Base-by-base conservation (phyloP, 345 rosid species). In the Aegle marmelos region DNA sequence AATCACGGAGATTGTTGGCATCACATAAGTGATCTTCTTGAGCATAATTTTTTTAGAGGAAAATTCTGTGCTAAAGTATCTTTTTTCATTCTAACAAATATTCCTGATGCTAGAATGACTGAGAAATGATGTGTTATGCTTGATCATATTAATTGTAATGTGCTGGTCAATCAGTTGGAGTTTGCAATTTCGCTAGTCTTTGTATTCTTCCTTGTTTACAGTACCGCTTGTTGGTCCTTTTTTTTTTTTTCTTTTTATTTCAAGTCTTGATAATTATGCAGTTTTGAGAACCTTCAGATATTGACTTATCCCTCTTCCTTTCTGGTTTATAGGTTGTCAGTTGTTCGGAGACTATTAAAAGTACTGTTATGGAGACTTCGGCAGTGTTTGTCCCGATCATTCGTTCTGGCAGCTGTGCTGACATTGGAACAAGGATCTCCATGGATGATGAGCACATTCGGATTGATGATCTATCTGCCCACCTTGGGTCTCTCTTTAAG, bases 401-500 rank as follows among this genome's bases (percentile, higher is more conserved):
- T 50, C 91, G 94, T 4, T 94, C 97, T 59, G 98, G 98, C 9
- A 89, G 98, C 87, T 87, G 77, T 75, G 83, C 91, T 2, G 94
- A 88, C 74, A 91, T 89, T 22, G 98, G 98, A 57, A 30, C 80
- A 2, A 85, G 95, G 76, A 64, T 7, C 24, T 91, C 92, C 69
- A 92, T 95, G 98, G 98, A 95, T 14, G 98, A 95, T 57, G 98
- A 93, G 57, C 95, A 95, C 79, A 86, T 91, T 71, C 83, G 85
- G 78, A 86, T 92, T 63, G 98, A 95, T 78, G 97, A 95, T 85
- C 83, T 93, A 56, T 92, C 97, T 61, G 79, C 88, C 50, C 86
- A 82, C 59, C 64, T 91, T 57, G 87, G 89, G 8, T 89, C 94
- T 64, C 84, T 88, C 75, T 82, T 79, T 67, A 84, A 90, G 73